Base-by-base conservation (phyloP, 306 rosid species). In the Elaeagnus macrophylla region DNA sequence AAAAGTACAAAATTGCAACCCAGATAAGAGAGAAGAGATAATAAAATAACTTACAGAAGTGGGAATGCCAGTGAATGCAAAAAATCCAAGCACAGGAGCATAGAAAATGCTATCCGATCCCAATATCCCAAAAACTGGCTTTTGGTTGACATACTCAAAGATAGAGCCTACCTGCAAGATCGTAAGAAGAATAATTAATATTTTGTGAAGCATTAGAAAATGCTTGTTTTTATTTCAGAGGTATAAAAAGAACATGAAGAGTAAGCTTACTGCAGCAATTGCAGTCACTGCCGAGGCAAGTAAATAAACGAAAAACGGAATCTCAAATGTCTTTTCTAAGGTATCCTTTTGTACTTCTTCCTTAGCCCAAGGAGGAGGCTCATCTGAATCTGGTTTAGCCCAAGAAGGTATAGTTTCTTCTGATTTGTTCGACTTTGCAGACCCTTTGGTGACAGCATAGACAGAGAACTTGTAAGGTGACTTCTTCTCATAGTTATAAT, bases 281-380 rank as follows among this genome's bases (percentile, higher is more conserved):
- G 99, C 99, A 7, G 85, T 84, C 52, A 93, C 51, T 1, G 96
- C 84, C 52, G 96, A 91, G 49, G 96, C 94, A 8, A 87, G 83
- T 36, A 91, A 68, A 53, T 87, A 87, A 60, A 67, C 88, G 52
- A 59, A 82, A 62, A 84, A 87, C 0, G 96, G 96, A 51, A 84
- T 35, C 50, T 67, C 81, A 61, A 82, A 64, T 42, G 75, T 81
- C 60, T 68, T 70, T 18, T 73, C 59, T 0, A 79, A 56, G 65
- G 59, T 69, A 57, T 1, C 66, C 8, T 58, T 63, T 19, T 81
- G 64, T 37, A 70, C 60, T 49, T 84, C 95, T 6, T 72, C 65
- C 57, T 61, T 78, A 19, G 86, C 95, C 99, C 99, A 87, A 13
- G 99, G 99, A 6, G 99, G 99, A 36, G 95, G 89, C 62, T 87